Percentiles rank a stretch among this genome's conserved stretches.
phyloP scores from a whole-genome alignment of 352 stramenopile genomes.

The Phytophthora sansomeana region DNA sequence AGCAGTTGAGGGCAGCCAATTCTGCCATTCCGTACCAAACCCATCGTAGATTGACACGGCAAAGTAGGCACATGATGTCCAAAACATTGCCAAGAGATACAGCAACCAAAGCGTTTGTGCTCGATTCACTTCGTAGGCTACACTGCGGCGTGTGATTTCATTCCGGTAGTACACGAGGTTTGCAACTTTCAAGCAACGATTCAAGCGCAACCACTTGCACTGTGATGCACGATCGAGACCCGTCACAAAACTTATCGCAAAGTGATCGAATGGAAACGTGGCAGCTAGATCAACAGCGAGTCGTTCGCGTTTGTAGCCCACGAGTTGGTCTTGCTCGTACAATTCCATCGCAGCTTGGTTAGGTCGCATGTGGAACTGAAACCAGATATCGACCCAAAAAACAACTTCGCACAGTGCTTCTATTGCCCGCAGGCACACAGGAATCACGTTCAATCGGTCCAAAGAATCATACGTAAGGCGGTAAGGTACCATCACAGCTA shows the following conservation, averaged over 20 bases:
- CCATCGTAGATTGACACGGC: conserved; percentile 62
- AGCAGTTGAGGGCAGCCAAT: conserved; percentile 49
- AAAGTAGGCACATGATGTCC: conserved; percentile 71
- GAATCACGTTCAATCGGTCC: conserved; percentile 50
- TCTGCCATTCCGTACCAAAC: conserved; percentile 61
- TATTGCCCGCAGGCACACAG: conserved; percentile 38
- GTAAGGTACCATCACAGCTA: conserved; percentile 58
- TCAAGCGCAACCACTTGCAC: conserved; percentile 56
- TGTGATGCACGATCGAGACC: conserved; percentile 8
- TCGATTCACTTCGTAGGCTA: conserved; percentile 64
- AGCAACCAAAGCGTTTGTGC: conserved; percentile 64
- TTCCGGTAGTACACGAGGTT: conserved; percentile 68
- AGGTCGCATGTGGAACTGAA: conserved; percentile 61
- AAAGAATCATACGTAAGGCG: conserved; percentile 64
- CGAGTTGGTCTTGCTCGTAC: conserved; percentile 66
- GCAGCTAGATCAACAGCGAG: conserved; percentile 50
- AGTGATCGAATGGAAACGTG: conserved; percentile 62
- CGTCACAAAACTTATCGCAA: conserved; percentile 33
- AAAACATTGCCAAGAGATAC: conserved; percentile 70
- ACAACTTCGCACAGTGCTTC: conserved; percentile 57
- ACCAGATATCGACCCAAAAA: conserved; percentile 67
- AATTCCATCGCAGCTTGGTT: conserved; percentile 66
- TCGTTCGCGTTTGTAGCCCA: conserved; percentile 63
- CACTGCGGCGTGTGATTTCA: conserved; percentile 68
- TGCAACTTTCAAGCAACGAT: conserved; percentile 61